These are phyloP conservation scores for Isoetes taiwanensis DNA, from an alignment of 75 land plant species.

Conservation along the genomic window DNA sequence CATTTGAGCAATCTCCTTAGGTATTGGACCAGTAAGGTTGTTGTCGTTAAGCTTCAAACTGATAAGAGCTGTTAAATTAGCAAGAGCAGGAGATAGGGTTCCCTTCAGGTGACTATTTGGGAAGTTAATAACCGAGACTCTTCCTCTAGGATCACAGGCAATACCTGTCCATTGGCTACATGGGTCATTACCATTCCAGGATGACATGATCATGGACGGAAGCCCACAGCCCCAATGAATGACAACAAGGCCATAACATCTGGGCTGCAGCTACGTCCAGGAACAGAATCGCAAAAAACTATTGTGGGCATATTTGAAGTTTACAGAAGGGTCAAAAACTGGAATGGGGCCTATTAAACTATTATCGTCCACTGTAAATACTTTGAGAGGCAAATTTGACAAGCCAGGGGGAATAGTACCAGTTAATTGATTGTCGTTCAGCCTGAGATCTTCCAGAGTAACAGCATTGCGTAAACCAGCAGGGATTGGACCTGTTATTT, in stretches of 20 bases:
- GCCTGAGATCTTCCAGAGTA: constrained; percentile 18
- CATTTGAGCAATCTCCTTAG: background rate
- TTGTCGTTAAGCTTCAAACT: constrained; percentile 30
- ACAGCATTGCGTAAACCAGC: constrained; percentile 31
- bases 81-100: constrained; percentile 37
- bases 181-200: constrained; percentile 70
- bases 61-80: constrained; percentile 15
- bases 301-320: constrained; percentile 15
- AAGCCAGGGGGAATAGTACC: constrained; percentile 41
- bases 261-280: constrained; percentile 35
- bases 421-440: constrained; percentile 41
- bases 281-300: constrained; percentile 34
- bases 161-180: constrained; percentile 52
- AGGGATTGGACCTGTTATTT: constrained; percentile 57
- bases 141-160: constrained; percentile 18
- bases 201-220: constrained; percentile 18
- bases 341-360: constrained; percentile 56
- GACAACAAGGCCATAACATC: constrained; percentile 33
- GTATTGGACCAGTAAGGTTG: constrained; percentile 14
- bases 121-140: constrained; percentile 29
- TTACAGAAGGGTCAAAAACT: constrained; percentile 5
- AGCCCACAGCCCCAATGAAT: constrained; percentile 16
- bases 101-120: constrained; percentile 29
- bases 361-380: constrained; percentile 39
- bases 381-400: constrained; percentile 21